These are phyloP conservation scores for Penicillium alfredii DNA, from an alignment of 495 filamentous ascomycete genomes.

Conservation along the genomic window DNA sequence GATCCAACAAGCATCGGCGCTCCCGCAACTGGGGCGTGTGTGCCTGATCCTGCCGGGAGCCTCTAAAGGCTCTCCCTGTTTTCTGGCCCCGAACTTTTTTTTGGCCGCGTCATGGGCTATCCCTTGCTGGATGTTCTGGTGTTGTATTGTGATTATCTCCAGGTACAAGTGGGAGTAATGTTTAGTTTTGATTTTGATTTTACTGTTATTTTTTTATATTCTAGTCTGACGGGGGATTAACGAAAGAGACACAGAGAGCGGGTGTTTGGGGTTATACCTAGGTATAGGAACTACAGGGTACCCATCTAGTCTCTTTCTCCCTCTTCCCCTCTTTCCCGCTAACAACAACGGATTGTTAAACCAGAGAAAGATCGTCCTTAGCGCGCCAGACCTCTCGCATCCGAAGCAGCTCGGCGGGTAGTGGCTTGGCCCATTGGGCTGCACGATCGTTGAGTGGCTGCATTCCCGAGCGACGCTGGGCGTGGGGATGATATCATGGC, in stretches of 20 bases:
- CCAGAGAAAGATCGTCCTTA: neutral
- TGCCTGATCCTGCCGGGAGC: constrained; percentile 1
- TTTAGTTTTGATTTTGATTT: neutral
- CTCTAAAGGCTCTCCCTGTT: too few relatives aligned
- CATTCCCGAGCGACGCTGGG: constrained; percentile 3
- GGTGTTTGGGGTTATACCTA: too few relatives aligned
- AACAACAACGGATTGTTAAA: neutral
- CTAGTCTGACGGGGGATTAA: too few relatives aligned
- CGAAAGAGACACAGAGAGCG: too few relatives aligned
- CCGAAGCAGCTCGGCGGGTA: neutral
- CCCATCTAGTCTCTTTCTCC: too few relatives aligned
- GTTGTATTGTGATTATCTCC: too few relatives aligned
- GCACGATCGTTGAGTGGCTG: constrained; percentile 5
- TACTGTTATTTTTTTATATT: too few relatives aligned
- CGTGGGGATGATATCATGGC: constrained; percentile 12
- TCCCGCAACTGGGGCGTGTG: neutral
- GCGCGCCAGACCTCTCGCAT: neutral
- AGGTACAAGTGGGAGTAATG: too few relatives aligned
- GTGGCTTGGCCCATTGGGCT: constrained; percentile 7
- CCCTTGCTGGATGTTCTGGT: constrained; percentile 3
- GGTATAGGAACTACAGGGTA: too few relatives aligned
- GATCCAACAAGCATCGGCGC: neutral
- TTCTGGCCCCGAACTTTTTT: too few relatives aligned
- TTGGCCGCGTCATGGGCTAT: constrained; percentile 1
- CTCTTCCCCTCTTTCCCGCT: too few relatives aligned